Evolutionary conservation across 441 rosid genomes (phyloP).

Genomic region (Macaranga tanarius): DNA sequence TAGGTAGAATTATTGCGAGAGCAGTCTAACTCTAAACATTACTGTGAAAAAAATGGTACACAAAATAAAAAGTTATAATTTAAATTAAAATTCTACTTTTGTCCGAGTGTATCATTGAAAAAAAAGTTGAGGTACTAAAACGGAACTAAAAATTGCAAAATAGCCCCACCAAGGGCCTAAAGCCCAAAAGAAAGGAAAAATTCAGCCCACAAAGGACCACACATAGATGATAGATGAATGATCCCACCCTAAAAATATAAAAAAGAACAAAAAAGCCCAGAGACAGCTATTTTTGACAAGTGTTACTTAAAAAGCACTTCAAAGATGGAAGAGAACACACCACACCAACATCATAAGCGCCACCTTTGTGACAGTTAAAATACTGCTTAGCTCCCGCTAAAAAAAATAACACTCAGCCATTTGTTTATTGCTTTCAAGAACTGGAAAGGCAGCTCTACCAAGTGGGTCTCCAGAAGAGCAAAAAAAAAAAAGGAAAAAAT

Average conservation of each 20-base stretch:
- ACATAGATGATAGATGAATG: neutral
- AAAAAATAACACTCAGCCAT: conserved; percentile 31
- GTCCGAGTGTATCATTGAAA: too few relatives aligned
- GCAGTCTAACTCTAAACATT: too few relatives aligned
- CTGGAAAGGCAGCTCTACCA: conserved; percentile 63
- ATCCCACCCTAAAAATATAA: neutral
- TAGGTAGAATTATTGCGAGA: too few relatives aligned
- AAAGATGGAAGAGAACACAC: neutral
- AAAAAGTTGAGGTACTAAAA: too few relatives aligned
- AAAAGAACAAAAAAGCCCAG: conserved; percentile 7
- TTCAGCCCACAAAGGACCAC: neutral
- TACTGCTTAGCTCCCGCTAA: conserved; percentile 58
- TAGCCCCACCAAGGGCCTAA: too few relatives aligned
- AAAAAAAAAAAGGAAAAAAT: too few relatives aligned
- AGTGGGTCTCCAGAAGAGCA: conserved; percentile 32
- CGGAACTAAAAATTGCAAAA: too few relatives aligned
- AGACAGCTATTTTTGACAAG: conserved; percentile 19
- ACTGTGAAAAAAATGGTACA: too few relatives aligned
- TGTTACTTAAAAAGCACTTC: conserved; percentile 16
- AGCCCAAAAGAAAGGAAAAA: neutral
- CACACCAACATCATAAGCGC: conserved; percentile 24
- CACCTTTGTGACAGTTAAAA: conserved; percentile 40
- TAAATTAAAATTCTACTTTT: too few relatives aligned
- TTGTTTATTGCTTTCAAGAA: conserved; percentile 53
- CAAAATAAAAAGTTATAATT: too few relatives aligned